A percentile compares a stretch with the other conserved stretches of the same genome.
Conservation (phyloP, 345 rosid genomes). For the Camelina sativa region DNA sequence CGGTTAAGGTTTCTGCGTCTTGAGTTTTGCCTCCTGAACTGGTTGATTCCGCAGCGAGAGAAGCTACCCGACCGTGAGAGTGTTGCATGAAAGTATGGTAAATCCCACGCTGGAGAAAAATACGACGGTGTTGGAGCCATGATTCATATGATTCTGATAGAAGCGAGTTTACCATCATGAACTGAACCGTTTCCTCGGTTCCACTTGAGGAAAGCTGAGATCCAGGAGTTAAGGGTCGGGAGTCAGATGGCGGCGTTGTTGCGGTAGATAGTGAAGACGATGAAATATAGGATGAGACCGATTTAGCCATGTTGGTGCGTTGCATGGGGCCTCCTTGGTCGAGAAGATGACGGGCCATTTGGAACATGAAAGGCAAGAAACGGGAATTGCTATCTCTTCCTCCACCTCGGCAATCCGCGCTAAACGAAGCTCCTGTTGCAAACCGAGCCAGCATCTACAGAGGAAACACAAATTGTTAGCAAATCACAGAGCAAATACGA, state of each 20-base stretch:
- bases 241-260: conserved; percentile 44
- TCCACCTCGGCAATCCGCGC: conserved; percentile 86
- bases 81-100: conserved; percentile 94
- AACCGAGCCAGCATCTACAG: conserved; percentile 94
- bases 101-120: conserved; percentile 87
- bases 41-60: conserved; percentile 56
- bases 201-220: conserved; percentile 58
- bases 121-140: conserved; percentile 86
- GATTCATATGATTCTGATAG: conserved; percentile 90
- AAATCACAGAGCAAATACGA: background rate
- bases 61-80: conserved; percentile 66
- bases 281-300: conserved; percentile 68
- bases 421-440: conserved; percentile 97
- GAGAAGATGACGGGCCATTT: conserved; percentile 93
- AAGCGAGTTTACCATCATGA: conserved; percentile 98
- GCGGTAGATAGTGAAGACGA: conserved; percentile 46
- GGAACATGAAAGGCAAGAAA: conserved; percentile 91
- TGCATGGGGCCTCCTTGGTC: conserved; percentile 90
- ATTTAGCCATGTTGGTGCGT: conserved; percentile 72
- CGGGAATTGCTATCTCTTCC: conserved; percentile 99
- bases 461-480: conserved; percentile 27
- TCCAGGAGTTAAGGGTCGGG: conserved; percentile 61
- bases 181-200: conserved; percentile 86
- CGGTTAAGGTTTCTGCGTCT: conserved; percentile 46
- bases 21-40: conserved; percentile 47